A percentile compares a stretch with the other conserved stretches of the same genome.
These are phyloP conservation scores for Microsporum audouinii DNA, from an alignment of 2,329 filamentous ascomycete genomes.

Conservation along the genomic window DNA sequence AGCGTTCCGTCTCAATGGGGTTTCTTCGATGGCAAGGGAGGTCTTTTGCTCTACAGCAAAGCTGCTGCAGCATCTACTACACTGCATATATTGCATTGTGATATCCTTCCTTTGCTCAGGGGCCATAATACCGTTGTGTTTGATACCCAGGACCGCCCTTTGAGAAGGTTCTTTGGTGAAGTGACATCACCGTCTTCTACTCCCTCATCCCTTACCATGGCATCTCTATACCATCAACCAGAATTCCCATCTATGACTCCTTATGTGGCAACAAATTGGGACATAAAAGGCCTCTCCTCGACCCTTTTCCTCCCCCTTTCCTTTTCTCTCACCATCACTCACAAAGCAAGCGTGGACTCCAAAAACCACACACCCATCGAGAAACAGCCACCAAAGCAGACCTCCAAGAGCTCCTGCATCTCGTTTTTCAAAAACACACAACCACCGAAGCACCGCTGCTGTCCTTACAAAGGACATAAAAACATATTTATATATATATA, in stretches of 20 bases:
- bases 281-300: background rate
- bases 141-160: background rate
- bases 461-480: background rate
- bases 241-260: background rate
- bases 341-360: background rate
- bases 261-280: background rate
- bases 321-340: background rate
- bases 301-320: background rate
- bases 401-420: background rate
- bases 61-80: background rate
- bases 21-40: background rate
- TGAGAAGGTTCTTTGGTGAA: background rate
- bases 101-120: background rate
- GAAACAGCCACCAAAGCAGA: background rate
- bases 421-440: background rate
- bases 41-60: background rate
- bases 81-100: background rate
- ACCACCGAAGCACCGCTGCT: background rate
- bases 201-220: background rate
- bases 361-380: background rate
- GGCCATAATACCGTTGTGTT: background rate
- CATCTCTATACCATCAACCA: background rate
- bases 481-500: background rate
- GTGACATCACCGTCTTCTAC: background rate
- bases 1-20: background rate